A percentile compares a stretch with the other conserved stretches of the same genome.
Evolutionary conservation across 176 grass and related monocot genomes (phyloP).

Genomic region (Eremochloa ophiuroides): DNA sequence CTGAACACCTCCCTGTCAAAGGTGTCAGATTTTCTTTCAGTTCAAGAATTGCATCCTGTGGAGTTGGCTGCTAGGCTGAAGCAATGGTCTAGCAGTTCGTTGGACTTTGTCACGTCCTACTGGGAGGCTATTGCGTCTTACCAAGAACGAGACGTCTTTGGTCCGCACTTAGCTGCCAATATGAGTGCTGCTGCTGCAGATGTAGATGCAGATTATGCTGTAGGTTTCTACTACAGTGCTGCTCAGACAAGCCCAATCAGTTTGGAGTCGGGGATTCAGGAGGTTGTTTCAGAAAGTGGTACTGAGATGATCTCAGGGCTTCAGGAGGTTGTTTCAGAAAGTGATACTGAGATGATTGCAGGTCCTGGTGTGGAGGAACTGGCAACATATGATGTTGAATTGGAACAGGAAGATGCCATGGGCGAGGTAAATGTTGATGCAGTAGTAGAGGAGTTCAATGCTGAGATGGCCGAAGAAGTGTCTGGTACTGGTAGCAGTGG

Average conservation of each 20-base stretch:
- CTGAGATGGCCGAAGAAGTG: constrained; percentile 24
- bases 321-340: constrained; percentile 25
- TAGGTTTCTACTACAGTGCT: constrained; percentile 34
- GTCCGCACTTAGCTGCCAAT: constrained; percentile 43
- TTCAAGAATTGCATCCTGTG: constrained; percentile 50
- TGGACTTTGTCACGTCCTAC: constrained; percentile 41
- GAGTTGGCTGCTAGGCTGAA: constrained; percentile 53
- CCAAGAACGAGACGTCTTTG: constrained; percentile 30
- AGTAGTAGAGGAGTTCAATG: constrained; percentile 10
- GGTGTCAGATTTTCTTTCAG: constrained; percentile 37
- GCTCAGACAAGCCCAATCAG: constrained; percentile 2
- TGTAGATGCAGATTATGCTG: constrained; percentile 20
- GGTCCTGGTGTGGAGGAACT: constrained; percentile 5
- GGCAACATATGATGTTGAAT: neutral
- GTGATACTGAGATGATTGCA: neutral
- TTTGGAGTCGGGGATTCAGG: neutral
- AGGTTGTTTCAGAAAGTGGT: constrained; percentile 21
- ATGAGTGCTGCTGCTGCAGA: constrained; percentile 36
- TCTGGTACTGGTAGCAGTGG: neutral
- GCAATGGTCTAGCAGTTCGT: constrained; percentile 50
- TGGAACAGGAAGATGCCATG: neutral
- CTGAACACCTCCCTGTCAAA: constrained; percentile 28
- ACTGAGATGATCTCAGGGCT: neutral
- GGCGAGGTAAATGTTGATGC: neutral
- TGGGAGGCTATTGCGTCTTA: constrained; percentile 14